phyloP scores from a whole-genome alignment of 176 grass and related monocot species.

The Rhynchospora breviuscula region DNA sequence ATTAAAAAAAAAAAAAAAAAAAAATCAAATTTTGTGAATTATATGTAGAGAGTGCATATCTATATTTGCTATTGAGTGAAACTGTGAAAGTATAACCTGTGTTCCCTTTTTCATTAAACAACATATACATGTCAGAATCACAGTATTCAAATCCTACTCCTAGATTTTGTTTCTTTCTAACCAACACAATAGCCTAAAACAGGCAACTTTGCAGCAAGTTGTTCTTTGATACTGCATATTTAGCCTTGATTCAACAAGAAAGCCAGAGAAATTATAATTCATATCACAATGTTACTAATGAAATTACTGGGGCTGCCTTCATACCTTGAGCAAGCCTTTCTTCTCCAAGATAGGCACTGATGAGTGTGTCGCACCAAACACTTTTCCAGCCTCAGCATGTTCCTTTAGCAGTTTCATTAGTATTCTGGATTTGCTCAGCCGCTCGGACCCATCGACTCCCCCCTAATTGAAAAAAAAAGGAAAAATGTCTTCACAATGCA shows the following conservation, averaged over 20 bases:
- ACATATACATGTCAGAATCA: slow-evolving; percentile 17
- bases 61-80: not conserved
- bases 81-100: not conserved
- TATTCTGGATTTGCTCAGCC: slow-evolving; percentile 53
- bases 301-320: not conserved
- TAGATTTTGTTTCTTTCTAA: not conserved
- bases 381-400: slow-evolving; percentile 52
- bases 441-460: slow-evolving; percentile 51
- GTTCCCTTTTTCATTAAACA: not conserved
- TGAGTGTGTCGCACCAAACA: slow-evolving; percentile 71
- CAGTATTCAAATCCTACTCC: not conserved
- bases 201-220: not conserved
- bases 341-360: slow-evolving; percentile 59
- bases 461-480: slow-evolving; percentile 31
- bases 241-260: not conserved
- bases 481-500: not conserved
- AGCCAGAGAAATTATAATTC: not conserved
- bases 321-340: slow-evolving; percentile 80
- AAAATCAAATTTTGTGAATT: not conserved
- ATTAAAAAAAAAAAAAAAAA: too few relatives aligned
- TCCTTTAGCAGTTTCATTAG: slow-evolving; percentile 67
- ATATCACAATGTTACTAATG: not conserved
- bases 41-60: not conserved
- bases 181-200: not conserved
- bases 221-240: slow-evolving; percentile 10